phyloP scores from a whole-genome alignment of 768 basidiomycete species.

The Fistulinella prunicolor region DNA sequence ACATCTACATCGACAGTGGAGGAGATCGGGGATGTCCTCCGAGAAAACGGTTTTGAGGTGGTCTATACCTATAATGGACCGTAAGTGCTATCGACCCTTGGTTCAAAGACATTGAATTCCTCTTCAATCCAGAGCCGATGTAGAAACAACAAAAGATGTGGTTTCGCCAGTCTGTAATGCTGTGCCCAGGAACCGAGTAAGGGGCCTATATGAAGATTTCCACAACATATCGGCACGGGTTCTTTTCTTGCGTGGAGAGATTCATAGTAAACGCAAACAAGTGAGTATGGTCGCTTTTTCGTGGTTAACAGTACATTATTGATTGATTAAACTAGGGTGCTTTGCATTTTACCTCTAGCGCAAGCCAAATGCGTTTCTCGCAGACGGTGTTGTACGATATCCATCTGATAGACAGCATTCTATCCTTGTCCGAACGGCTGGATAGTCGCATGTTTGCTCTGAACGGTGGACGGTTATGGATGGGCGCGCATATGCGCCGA shows the following conservation, averaged over 20 bases:
- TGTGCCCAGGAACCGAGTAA: constrained; percentile 31
- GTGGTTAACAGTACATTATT: background rate
- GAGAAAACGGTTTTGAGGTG: constrained; percentile 39
- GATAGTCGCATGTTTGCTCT: constrained; percentile 30
- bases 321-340: constrained; percentile 24
- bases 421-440: constrained; percentile 31
- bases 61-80: constrained; percentile 39
- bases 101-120: background rate
- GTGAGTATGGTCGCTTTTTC: constrained; percentile 17
- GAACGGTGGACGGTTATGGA: constrained; percentile 36
- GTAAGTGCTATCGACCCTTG: constrained; percentile 30
- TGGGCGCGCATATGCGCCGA: constrained; percentile 45
- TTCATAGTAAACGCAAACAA: constrained; percentile 38
- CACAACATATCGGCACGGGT: constrained; percentile 33
- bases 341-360: constrained; percentile 33
- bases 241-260: constrained; percentile 39
- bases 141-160: constrained; percentile 40
- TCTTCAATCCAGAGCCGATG: constrained; percentile 29
- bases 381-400: constrained; percentile 33
- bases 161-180: constrained; percentile 34
- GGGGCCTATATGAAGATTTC: constrained; percentile 41
- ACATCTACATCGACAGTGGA: constrained; percentile 24
- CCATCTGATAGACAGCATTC: constrained; percentile 21
- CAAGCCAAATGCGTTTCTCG: constrained; percentile 26
- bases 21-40: constrained; percentile 32